Conservation (phyloP, 495 filamentous ascomycete species). For the Neurospora sp. region DNA sequence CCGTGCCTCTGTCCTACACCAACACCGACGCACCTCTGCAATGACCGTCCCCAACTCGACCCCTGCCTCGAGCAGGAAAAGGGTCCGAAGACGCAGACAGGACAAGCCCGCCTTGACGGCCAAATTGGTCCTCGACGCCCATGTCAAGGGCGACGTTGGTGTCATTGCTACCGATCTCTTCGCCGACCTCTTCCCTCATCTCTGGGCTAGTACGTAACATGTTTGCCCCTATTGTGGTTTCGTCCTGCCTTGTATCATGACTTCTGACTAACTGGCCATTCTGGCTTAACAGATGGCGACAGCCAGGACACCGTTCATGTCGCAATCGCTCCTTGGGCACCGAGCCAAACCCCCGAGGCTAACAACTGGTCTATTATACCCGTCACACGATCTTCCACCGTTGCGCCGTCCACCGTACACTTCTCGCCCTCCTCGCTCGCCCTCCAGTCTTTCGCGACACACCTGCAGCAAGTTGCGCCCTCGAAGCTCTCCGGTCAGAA, state of each 20-base stretch:
- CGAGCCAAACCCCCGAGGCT: conserved; percentile 51
- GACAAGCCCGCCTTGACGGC: conserved; percentile 45
- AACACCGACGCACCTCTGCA: neutral
- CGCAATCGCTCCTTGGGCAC: conserved; percentile 73
- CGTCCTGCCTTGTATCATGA: neutral
- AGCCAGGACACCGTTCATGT: conserved; percentile 46
- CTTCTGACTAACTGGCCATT: conserved; percentile 13
- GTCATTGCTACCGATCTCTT: conserved; percentile 81
- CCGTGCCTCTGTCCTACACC: neutral
- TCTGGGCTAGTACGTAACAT: conserved; percentile 25
- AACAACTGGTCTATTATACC: conserved; percentile 78
- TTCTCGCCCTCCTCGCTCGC: conserved; percentile 75
- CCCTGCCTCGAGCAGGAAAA: conserved; percentile 15
- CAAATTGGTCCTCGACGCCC: conserved; percentile 64
- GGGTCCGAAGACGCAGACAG: conserved; percentile 43
- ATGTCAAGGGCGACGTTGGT: conserved; percentile 79
- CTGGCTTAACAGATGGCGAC: conserved; percentile 7
- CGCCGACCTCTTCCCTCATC: conserved; percentile 64
- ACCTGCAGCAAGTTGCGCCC: conserved; percentile 48
- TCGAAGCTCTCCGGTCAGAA: conserved; percentile 53
- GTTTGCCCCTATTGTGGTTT: neutral
- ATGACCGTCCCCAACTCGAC: neutral
- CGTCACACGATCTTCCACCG: conserved; percentile 48
- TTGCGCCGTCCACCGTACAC: conserved; percentile 64
- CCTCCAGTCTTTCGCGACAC: conserved; percentile 63